A percentile compares a stretch with the other conserved stretches of the same genome.
Evolutionary conservation across 2,329 filamentous ascomycete genomes (phyloP).

Genomic region (Thelonectria olida): DNA sequence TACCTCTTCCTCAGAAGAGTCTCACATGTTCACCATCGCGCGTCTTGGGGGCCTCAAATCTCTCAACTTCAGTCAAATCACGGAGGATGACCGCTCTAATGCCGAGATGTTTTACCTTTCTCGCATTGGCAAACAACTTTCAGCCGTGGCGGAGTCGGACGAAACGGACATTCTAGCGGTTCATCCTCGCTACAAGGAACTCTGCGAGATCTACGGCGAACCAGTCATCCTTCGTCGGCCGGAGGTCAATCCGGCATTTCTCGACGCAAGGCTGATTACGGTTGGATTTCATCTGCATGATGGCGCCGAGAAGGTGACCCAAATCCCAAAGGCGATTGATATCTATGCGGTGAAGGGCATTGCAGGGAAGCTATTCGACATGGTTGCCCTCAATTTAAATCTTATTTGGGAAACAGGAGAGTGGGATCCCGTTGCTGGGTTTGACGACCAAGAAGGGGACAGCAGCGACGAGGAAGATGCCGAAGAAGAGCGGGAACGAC

Average conservation of each 20-base stretch:
- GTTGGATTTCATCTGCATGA: slow-evolving; percentile 61
- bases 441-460: slow-evolving; percentile 66
- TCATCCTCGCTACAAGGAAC: slow-evolving; percentile 77
- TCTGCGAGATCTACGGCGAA: slow-evolving; percentile 81
- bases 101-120: slow-evolving; percentile 95
- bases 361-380: slow-evolving; percentile 74
- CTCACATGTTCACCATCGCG: slow-evolving; percentile 87
- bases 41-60: slow-evolving; percentile 73
- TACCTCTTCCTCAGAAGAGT: slow-evolving; percentile 73
- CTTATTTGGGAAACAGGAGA: slow-evolving; percentile 92
- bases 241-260: slow-evolving; percentile 77
- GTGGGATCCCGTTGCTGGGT: slow-evolving; percentile 79
- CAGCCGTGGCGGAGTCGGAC: slow-evolving; percentile 61
- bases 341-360: slow-evolving; percentile 85
- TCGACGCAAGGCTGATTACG: slow-evolving; percentile 79
- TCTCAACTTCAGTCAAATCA: slow-evolving; percentile 80
- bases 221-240: slow-evolving; percentile 68
- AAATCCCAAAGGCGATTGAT: slow-evolving; percentile 80
- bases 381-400: slow-evolving; percentile 70
- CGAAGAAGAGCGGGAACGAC: slow-evolving; percentile 42
- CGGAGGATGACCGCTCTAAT: slow-evolving; percentile 78
- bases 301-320: slow-evolving; percentile 45
- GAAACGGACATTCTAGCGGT: slow-evolving; percentile 64
- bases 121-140: slow-evolving; percentile 80
- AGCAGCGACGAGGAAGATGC: slow-evolving; percentile 63